Percentiles rank a stretch among this genome's conserved stretches.
Conservation (phyloP, 805 yeast genomes). For the Torulaspora microellipsoides region DNA sequence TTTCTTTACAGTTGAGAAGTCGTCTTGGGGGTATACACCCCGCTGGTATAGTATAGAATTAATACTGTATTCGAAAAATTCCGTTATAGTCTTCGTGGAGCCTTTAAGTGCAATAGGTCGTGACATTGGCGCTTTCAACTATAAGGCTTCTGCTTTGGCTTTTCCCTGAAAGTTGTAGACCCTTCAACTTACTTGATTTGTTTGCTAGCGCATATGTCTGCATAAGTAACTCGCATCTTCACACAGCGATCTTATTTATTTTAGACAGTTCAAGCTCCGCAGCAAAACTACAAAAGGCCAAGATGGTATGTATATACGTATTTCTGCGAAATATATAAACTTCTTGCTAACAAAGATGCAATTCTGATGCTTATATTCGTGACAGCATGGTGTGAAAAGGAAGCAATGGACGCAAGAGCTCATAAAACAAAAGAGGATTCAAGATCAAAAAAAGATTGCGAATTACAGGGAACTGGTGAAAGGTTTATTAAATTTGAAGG, state of each 20-base stretch:
- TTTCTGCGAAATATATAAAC: no score
- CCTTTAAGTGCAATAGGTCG: constrained; percentile 54
- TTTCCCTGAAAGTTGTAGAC: no score
- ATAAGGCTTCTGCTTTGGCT: no score
- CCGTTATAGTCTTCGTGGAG: constrained; percentile 72
- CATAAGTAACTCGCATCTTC: no score
- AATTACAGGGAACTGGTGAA: constrained; percentile 47
- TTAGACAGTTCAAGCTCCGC: no score
- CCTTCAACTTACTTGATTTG: no score
- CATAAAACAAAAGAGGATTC: constrained; percentile 43
- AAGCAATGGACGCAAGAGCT: constrained; percentile 54
- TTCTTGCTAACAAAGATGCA: no score
- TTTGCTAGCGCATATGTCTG: no score
- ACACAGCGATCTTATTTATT: neutral
- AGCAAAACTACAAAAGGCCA: no score
- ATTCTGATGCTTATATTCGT: no score
- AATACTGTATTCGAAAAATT: constrained; percentile 77
- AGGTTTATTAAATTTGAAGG: constrained; percentile 39
- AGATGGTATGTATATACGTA: no score
- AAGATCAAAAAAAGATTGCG: constrained; percentile 58
- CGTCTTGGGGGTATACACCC: constrained; percentile 85
- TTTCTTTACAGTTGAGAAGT: constrained; percentile 69
- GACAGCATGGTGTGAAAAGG: constrained; percentile 70
- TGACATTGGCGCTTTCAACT: constrained; percentile 9
- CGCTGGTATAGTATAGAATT: constrained; percentile 82